Conservation (phyloP, 768 basidiomycete genomes). For the Myochromella boudieri region DNA sequence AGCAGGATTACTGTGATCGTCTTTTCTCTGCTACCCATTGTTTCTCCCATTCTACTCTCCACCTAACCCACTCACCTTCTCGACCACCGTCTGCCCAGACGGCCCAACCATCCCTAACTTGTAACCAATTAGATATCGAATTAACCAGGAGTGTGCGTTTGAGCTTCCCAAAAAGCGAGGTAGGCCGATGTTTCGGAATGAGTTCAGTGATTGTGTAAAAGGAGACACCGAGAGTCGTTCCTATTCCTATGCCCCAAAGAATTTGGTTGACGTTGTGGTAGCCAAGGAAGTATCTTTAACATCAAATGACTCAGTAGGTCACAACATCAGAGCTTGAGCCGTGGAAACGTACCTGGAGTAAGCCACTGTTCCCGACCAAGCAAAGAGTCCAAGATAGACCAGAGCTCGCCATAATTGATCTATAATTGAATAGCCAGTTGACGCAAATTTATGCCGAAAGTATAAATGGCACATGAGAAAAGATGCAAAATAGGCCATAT, state of each 20-base stretch:
- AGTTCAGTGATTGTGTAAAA: constrained; percentile 60
- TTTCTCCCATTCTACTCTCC: constrained; percentile 60
- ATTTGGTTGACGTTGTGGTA: constrained; percentile 79
- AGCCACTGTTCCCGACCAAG: constrained; percentile 67
- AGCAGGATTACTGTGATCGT: constrained; percentile 15
- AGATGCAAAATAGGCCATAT: constrained; percentile 84
- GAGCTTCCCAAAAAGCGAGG: constrained; percentile 49
- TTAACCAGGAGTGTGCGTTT: constrained; percentile 54
- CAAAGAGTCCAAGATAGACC: constrained; percentile 49
- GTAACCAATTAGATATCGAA: constrained; percentile 61
- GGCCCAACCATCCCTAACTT: constrained; percentile 79
- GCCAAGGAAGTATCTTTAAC: constrained; percentile 58
- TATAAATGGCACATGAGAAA: constrained; percentile 75
- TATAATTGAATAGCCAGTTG: constrained; percentile 48
- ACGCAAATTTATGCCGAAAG: constrained; percentile 63
- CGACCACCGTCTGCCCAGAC: constrained; percentile 80
- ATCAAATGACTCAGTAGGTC: background rate
- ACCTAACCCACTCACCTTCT: constrained; percentile 67
- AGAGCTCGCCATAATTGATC: constrained; percentile 49
- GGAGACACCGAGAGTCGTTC: constrained; percentile 48
- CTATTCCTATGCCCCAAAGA: constrained; percentile 72
- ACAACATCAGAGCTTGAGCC: too few species aligned
- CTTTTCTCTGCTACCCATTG: constrained; percentile 21
- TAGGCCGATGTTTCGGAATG: constrained; percentile 53
- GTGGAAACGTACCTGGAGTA: constrained; percentile 76